Evolutionary conservation across 257 asterid genomes (phyloP).

Genomic region (Solanum boliviense): DNA sequence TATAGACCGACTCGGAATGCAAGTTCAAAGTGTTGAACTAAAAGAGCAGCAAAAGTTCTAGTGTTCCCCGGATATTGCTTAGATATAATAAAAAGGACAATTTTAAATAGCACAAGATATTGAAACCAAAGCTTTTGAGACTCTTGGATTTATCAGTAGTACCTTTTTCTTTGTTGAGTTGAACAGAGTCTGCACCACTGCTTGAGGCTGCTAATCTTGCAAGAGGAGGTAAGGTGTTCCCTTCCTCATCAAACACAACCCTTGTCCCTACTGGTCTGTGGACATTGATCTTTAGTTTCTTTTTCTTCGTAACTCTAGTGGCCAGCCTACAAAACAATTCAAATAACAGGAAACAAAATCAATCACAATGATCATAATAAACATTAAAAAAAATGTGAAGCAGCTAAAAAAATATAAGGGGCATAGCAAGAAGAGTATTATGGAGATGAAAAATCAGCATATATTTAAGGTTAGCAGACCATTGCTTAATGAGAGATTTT

Average conservation of each 20-base stretch:
- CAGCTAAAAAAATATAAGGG: background rate
- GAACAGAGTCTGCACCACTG: constrained; percentile 25
- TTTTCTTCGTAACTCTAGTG: constrained; percentile 65
- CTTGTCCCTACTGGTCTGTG: constrained; percentile 85
- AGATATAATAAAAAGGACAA: background rate
- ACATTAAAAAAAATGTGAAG: background rate
- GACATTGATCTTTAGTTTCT: constrained; percentile 84
- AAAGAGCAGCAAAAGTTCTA: background rate
- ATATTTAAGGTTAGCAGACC: background rate
- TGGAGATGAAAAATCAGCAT: background rate
- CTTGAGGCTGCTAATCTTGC: constrained; percentile 51
- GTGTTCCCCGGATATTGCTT: background rate
- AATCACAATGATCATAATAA: background rate
- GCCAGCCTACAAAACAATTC: constrained; percentile 35
- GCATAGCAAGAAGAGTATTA: background rate
- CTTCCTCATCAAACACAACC: constrained; percentile 96
- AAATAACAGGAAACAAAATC: background rate
- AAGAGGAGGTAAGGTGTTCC: constrained; percentile 76
- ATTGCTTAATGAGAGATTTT: background rate
- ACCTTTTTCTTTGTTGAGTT: constrained; percentile 75
- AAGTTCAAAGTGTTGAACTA: background rate
- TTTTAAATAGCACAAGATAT: background rate
- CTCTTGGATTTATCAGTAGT: background rate
- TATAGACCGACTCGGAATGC: background rate
- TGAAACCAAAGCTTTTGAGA: background rate